Evolutionary conservation across 2,329 filamentous ascomycete species (phyloP), one percentile per base, ranked within the genome.

Genomic region (Lomentospora prolificans): DNA sequence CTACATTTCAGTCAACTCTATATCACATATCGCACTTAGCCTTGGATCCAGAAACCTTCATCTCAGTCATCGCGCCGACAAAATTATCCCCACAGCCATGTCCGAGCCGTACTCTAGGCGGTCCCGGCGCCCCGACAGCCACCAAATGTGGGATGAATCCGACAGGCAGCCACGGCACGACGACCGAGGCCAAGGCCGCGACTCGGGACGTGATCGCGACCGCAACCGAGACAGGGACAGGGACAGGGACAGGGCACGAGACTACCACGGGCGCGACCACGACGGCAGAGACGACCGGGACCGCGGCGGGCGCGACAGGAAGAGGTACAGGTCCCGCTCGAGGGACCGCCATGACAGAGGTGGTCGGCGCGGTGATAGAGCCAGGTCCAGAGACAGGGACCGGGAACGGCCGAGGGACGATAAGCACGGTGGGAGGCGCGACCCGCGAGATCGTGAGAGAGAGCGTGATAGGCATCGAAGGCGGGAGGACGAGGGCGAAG

Each of bases 71-170:
- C n/a, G n/a, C n/a, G n/a, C n/a, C n/a, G n/a, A n/a, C n/a, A n/a
- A n/a, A n/a, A n/a, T n/a, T n/a, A 33, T 12, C 2, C 7, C 19
- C 19, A 46, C 41, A 46, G 24, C 41, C 5, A 55, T 55, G 53
- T 55, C 53, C 17, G 53, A 55, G 19, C 44, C 53, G 8, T 55
- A 48, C 44, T 17, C 44, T 2, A 50, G 53, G 44, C 53, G 69
- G 50, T 59, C 60, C 25, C 65, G 67, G 53, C 66, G 70, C 50
- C 66, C 66, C 24, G 82, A 85, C 61, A 81, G 77, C 67, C 77
- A 77, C 53, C 74, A 79, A 54, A 82, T 81, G 76, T 82, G 81
- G 79, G 82, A 86, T 59, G 75, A 79, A 44, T 69, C 73, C 9
- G 73, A 75, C 55, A 70, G 72, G 17, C 69, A 68, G 3, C 41